phyloP scores from a whole-genome alignment of 2,329 filamentous ascomycete species.

The Cordyceps cicadae region DNA sequence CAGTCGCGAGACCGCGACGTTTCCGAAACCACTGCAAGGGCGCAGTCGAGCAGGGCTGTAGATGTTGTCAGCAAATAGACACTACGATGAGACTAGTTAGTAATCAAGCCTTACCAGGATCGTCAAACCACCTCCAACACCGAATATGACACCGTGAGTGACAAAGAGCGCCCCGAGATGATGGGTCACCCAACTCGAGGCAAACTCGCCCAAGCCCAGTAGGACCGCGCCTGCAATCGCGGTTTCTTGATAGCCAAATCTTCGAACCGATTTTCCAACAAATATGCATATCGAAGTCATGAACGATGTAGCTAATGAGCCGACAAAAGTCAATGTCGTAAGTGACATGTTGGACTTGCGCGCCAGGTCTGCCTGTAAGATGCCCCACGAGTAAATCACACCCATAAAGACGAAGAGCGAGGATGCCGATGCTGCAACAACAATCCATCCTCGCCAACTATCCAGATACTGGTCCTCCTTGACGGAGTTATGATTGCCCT shows the following conservation, averaged over 20 bases:
- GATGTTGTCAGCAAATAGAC: not conserved
- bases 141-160: conserved; percentile 21
- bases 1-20: conserved; percentile 21
- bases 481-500: not conserved
- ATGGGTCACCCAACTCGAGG: conserved; percentile 19
- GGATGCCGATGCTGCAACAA: conserved; percentile 19
- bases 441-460: conserved; percentile 18
- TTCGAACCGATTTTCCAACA: conserved; percentile 18
- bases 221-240: conserved; percentile 19
- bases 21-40: conserved; percentile 20
- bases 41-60: conserved; percentile 20
- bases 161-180: conserved; percentile 19
- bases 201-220: conserved; percentile 20
- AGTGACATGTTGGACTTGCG: conserved; percentile 16
- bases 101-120: conserved; percentile 16
- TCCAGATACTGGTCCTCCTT: conserved; percentile 10
- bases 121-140: conserved; percentile 20
- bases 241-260: conserved; percentile 17
- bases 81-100: too few species aligned
- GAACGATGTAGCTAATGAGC: conserved; percentile 21
- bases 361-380: conserved; percentile 20
- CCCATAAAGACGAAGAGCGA: conserved; percentile 23
- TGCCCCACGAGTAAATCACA: conserved; percentile 22
- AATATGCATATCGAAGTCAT: conserved; percentile 21
- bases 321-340: conserved; percentile 21